Evolutionary conservation across 2,329 filamentous ascomycete genomes (phyloP).

Genomic region (Calycina herbarum): DNA sequence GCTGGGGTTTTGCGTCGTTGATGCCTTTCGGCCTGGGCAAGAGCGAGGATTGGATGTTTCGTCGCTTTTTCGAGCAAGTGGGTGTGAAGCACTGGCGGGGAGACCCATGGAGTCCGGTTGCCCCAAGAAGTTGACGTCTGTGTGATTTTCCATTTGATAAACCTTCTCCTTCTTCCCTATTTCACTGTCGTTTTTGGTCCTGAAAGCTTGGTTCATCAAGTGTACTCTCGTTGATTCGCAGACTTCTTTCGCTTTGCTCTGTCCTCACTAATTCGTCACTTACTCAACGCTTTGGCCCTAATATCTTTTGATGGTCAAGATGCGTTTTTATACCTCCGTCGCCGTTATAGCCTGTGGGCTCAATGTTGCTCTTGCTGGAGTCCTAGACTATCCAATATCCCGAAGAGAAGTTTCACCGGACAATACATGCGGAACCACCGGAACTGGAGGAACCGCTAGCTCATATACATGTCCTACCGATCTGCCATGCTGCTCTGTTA

Average conservation of each 20-base stretch:
- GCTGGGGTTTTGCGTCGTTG: neutral
- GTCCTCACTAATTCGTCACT: neutral
- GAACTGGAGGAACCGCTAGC: constrained; percentile 21
- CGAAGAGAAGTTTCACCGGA: constrained; percentile 25
- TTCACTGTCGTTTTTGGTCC: neutral
- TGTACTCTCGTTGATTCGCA: constrained; percentile 7
- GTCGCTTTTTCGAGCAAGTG: neutral
- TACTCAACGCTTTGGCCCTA: neutral
- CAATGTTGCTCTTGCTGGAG: constrained; percentile 13
- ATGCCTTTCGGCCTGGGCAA: neutral
- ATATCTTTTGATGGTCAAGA: neutral
- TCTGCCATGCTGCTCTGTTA: constrained; percentile 35
- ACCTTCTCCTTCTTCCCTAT: neutral
- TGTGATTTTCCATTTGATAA: neutral
- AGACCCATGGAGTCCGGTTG: neutral
- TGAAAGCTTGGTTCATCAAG: neutral
- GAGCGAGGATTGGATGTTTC: neutral
- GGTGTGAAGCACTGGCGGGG: neutral
- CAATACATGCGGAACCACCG: constrained; percentile 27
- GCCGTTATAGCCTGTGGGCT: constrained; percentile 10
- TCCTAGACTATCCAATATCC: constrained; percentile 7
- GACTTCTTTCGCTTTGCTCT: neutral
- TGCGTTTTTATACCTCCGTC: constrained; percentile 3
- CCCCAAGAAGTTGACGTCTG: neutral
- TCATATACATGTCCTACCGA: constrained; percentile 25